Conservation (phyloP, 768 basidiomycete species). For the Rhodotorula paludigena region DNA sequence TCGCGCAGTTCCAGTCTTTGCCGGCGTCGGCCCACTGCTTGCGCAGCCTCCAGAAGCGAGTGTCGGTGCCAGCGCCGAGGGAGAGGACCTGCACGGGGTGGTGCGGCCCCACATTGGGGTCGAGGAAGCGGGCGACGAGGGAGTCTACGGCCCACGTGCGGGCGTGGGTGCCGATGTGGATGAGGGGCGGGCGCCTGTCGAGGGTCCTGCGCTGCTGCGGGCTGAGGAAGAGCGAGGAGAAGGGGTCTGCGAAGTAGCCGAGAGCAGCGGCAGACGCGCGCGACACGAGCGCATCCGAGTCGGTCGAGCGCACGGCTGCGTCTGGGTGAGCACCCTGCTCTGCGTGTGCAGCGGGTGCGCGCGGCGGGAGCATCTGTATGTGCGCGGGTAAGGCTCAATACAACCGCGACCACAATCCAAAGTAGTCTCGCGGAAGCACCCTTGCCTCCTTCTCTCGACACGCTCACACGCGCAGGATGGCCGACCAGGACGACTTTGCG, state of each 20-base stretch:
- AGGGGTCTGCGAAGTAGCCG: conserved; percentile 28
- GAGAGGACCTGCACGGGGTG: conserved; percentile 87
- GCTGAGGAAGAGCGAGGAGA: conserved; percentile 49
- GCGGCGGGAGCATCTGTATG: too few relatives aligned
- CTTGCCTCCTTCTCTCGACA: not conserved
- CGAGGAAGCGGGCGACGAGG: conserved; percentile 51
- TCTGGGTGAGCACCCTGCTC: conserved; percentile 25
- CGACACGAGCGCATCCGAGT: conserved; percentile 76
- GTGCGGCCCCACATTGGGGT: conserved; percentile 58
- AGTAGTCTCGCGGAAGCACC: too few relatives aligned
- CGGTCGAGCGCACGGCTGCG: conserved; percentile 59
- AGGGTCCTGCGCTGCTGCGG: conserved; percentile 52
- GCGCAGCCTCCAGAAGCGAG: conserved; percentile 83
- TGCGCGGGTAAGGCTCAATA: not conserved
- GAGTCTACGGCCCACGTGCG: conserved; percentile 67
- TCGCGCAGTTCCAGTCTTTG: conserved; percentile 33
- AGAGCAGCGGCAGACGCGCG: conserved; percentile 66
- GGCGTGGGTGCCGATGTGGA: conserved; percentile 91
- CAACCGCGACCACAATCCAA: too few relatives aligned
- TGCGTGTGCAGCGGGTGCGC: not conserved
- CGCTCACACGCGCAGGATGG: not conserved
- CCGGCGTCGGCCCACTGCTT: not conserved
- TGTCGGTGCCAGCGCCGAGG: conserved; percentile 91
- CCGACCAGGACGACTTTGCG: conserved; percentile 16
- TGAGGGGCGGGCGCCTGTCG: conserved; percentile 68